These are phyloP conservation scores for Candida ponderosae DNA, from an alignment of 805 yeast species.

Conservation along the genomic window DNA sequence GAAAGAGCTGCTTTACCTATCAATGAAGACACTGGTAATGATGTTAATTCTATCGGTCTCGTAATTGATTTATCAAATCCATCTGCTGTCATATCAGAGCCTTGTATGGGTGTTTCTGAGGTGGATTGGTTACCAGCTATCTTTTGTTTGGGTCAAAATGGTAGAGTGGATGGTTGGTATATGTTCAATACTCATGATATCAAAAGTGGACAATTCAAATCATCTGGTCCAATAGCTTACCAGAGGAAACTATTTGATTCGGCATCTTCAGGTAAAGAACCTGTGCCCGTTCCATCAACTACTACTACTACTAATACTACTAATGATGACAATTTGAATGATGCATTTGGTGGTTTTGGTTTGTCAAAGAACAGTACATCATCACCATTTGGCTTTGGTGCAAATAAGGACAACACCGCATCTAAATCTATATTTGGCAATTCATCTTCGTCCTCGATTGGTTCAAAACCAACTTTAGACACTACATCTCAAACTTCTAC, in stretches of 20 bases:
- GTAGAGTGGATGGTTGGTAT: constrained; percentile 57
- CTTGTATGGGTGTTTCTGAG: constrained; percentile 50
- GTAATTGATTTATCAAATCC: constrained; percentile 49
- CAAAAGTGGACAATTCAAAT: constrained; percentile 23
- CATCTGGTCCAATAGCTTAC: constrained; percentile 7
- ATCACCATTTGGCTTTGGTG: constrained; percentile 16
- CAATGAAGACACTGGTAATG: constrained; percentile 55
- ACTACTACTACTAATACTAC: neutral
- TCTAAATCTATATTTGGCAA: constrained; percentile 18
- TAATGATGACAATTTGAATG: neutral
- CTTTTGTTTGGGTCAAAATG: constrained; percentile 55
- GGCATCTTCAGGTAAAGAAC: neutral
- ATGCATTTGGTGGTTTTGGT: neutral
- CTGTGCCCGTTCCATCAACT: neutral
- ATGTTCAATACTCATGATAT: constrained; percentile 50
- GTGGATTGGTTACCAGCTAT: constrained; percentile 59
- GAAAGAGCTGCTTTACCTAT: constrained; percentile 71
- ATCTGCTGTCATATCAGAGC: constrained; percentile 35
- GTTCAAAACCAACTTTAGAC: constrained; percentile 7
- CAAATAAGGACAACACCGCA: constrained; percentile 4
- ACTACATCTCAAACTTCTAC: constrained; percentile 2
- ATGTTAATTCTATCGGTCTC: constrained; percentile 65
- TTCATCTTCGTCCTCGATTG: constrained; percentile 15
- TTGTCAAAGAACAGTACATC: neutral
- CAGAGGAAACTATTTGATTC: neutral